These are phyloP conservation scores for Aspergillus sp. DNA, from an alignment of 2,329 filamentous ascomycete species.

Conservation along the genomic window DNA sequence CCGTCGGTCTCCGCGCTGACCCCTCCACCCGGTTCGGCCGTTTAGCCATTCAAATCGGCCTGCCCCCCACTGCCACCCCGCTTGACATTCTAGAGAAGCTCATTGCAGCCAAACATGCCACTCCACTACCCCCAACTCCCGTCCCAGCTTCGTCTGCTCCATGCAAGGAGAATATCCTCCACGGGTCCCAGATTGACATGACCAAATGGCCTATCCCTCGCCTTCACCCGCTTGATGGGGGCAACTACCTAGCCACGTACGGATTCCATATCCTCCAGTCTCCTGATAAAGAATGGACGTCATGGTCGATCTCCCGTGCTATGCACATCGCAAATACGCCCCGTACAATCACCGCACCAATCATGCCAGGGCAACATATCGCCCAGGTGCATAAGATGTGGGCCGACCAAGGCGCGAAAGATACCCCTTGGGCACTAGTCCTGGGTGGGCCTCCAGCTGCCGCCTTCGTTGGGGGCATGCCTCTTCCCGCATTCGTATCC, in stretches of 20 bases:
- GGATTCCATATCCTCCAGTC: not conserved
- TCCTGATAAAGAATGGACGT: not conserved
- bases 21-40: not conserved
- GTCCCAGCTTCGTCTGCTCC: not conserved
- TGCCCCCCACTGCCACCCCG: not conserved
- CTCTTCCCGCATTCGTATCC: not conserved
- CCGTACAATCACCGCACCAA: not conserved
- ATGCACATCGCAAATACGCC: too few relatives aligned
- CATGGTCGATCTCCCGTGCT: not conserved
- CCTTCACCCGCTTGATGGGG: not conserved
- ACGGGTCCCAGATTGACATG: not conserved
- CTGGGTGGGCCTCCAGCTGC: not conserved
- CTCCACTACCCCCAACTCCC: not conserved
- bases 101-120: not conserved
- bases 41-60: not conserved
- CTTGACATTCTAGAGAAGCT: not conserved
- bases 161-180: not conserved
- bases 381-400: not conserved
- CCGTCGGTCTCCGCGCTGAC: not conserved
- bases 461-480: not conserved
- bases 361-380: not conserved
- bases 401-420: not conserved
- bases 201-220: not conserved
- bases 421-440: not conserved
- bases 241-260: not conserved